phyloP scores from a whole-genome alignment of 2,329 filamentous ascomycete genomes.

The Monosporascus sp. region DNA sequence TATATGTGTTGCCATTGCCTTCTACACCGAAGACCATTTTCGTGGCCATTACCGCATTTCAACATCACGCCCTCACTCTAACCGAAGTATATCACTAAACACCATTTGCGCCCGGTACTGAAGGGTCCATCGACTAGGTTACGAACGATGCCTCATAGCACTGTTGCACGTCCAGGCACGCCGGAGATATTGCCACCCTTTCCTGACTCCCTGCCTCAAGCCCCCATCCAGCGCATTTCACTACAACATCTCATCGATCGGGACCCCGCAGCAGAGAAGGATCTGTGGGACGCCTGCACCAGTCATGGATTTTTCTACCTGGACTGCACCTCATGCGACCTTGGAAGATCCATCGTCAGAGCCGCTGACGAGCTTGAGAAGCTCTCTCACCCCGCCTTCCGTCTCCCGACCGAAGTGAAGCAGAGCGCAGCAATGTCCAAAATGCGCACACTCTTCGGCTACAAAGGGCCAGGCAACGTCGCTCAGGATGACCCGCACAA shows the following conservation, averaged over 20 bases:
- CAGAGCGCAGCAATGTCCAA: constrained; percentile 14
- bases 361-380: constrained; percentile 17
- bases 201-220: constrained; percentile 20
- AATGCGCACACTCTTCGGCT: constrained; percentile 25
- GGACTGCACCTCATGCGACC: constrained; percentile 15
- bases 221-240: constrained; percentile 23
- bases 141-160: neutral
- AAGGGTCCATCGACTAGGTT: too few species aligned
- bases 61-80: too few species aligned
- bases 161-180: constrained; percentile 2
- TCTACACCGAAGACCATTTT: too few species aligned
- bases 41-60: too few species aligned
- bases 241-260: constrained; percentile 19
- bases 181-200: constrained; percentile 22
- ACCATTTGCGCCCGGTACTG: too few species aligned
- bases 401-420: constrained; percentile 24
- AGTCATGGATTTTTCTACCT: constrained; percentile 30
- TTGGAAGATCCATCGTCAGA: constrained; percentile 14
- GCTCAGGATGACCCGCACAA: constrained; percentile 21
- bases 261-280: constrained; percentile 15
- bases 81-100: too few species aligned
- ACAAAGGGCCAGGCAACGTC: constrained; percentile 26
- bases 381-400: constrained; percentile 21
- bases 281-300: constrained; percentile 21
- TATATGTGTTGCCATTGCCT: too few species aligned